Evolutionary conservation across 2,329 filamentous ascomycete genomes (phyloP).

Genomic region (Clonostachys rhizophaga): DNA sequence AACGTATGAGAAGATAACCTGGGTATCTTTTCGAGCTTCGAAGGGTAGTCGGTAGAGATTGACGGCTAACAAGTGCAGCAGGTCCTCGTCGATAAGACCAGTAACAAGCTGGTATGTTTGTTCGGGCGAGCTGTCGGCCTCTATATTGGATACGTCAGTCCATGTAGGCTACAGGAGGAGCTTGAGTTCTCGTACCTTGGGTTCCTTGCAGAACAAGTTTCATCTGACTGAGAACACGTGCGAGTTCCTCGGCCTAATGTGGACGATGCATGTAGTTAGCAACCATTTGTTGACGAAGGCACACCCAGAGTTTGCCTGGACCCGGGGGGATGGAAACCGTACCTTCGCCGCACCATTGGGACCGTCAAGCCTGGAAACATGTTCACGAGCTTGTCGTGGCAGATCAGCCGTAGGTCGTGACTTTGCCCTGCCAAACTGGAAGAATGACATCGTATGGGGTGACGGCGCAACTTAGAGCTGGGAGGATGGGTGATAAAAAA

Average conservation of each 20-base stretch:
- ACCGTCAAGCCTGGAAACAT: constrained; percentile 46
- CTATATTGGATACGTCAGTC: constrained; percentile 36
- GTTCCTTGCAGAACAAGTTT: constrained; percentile 92
- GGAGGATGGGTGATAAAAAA: neutral
- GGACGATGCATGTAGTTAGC: neutral
- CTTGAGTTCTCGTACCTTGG: constrained; percentile 57
- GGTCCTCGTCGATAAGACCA: constrained; percentile 81
- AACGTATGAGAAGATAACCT: constrained; percentile 92
- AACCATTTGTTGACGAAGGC: neutral
- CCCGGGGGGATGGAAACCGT: neutral
- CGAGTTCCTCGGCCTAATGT: constrained; percentile 75
- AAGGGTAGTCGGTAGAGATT: constrained; percentile 85
- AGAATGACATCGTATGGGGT: constrained; percentile 41
- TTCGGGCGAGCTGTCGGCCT: constrained; percentile 80
- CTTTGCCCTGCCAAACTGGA: constrained; percentile 45
- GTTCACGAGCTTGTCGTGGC: constrained; percentile 50
- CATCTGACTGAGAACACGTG: constrained; percentile 83
- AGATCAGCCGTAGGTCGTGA: constrained; percentile 48
- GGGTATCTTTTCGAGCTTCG: constrained; percentile 92
- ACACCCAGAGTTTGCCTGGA: neutral
- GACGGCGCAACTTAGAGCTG: neutral
- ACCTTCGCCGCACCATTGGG: constrained; percentile 44
- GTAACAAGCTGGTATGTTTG: constrained; percentile 83
- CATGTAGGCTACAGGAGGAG: neutral
- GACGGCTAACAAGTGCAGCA: constrained; percentile 78